Evolutionary conservation across 2,329 filamentous ascomycete species (phyloP), one percentile per base, ranked within the genome.

Genomic region (Aureobasidium melanogenum): DNA sequence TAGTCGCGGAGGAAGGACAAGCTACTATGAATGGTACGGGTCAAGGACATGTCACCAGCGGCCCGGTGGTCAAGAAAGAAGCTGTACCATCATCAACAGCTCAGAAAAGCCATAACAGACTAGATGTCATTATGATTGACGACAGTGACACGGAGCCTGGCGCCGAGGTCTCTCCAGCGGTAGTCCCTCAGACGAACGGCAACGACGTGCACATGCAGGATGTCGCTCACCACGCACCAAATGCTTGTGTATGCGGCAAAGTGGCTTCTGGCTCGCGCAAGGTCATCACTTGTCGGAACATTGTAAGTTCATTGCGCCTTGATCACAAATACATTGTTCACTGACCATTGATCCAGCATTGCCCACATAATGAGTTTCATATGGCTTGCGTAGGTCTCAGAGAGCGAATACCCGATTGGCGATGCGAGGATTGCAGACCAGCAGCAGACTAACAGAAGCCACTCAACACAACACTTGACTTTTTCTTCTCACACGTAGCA

Each of bases 351-450:
- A 43, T 50, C 60, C 30, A 54, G 50, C 22, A 46, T 15, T 69
- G 68, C 62, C 43, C 46, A 9, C 62, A 60, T 10, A 54, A 61
- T 6, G 57, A 62, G 26, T 70, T 67, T 54, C 69, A 70, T 51
- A 63, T 69, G 43, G 30, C 38, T 19, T 70, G 69, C 46, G 65
- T 70, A 3, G 67, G 66, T 5, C 55, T 69, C 12, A 43, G 50
- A 10, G 50, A 44, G 17, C 59, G 64, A 22, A 32, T 36, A 34
- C 34, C 39, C 17, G 60, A 55, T 4, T 69, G 68, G 68, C 60
- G 54, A 19, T 69, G 68, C 48, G 61, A 34, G 15, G 63, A 65
- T 15, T 69, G 68, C 55, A 51, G 39, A 46, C 15, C 44, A 14
- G 14, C 5, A 17, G 17, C n/a, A n/a, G 24, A 12, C 15, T 54